Base-by-base conservation (phyloP, 169 alveolate species). In the Miamiensis avidus region DNA sequence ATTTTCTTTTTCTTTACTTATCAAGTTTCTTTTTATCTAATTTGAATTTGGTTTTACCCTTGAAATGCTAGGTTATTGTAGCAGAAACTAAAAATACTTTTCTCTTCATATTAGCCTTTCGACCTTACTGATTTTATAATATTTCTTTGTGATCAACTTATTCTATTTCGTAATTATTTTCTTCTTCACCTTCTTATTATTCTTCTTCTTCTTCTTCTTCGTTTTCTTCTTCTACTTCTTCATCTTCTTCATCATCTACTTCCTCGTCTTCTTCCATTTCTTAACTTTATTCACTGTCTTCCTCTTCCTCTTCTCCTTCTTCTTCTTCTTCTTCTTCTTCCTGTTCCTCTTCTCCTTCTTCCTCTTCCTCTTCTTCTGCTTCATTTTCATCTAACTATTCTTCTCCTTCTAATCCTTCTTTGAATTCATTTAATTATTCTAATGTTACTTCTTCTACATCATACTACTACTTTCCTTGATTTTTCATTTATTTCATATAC, bases 81-180 rank as follows among this genome's bases (percentile, higher is more conserved):
- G 91, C 94, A 31, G 91, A 88, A 28, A 91, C 92, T 29, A 91
- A 78, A 84, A n/a, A n/a, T n/a, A n/a, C n/a, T n/a, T n/a, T n/a
- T n/a, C n/a, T n/a, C n/a, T n/a, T n/a, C n/a, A n/a, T n/a, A n/a
- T n/a, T n/a, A n/a, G n/a, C n/a, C n/a, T n/a, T n/a, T n/a, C n/a
- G n/a, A n/a, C n/a, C n/a, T 49, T 49, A 49, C 20, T 49, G 69
- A 4, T 49, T 49, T 49, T 11, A 49, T 49, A 20, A 49, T 49
- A 4, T 11, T 49, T 49, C 4, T 11, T 49, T 49, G 4, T 49
- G 4, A 26, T 77, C 84, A n/a, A 74, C 85, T 1, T 77, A 11
- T 25, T 83, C 33, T 0, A 31, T 76, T 31, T 90, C 79, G 4
- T 86, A 29, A 65, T 28, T 28, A 16, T 85, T 81, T 49, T 69